Base-by-base conservation (phyloP, 805 yeast species). In the Candida ficus region DNA sequence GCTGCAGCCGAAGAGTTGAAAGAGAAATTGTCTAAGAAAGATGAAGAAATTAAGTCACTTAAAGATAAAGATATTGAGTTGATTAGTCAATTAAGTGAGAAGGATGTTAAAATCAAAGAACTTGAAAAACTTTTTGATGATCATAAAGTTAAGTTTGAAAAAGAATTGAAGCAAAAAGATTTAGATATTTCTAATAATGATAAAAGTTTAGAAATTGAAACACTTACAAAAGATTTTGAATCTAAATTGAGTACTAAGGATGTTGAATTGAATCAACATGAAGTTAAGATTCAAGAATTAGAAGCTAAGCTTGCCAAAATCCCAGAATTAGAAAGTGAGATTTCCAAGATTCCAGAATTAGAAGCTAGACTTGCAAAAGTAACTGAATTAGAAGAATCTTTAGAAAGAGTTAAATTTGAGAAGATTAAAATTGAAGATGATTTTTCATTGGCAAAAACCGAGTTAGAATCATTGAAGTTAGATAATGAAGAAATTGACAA, bases 381-480 rank as follows among this genome's bases (percentile, higher is more conserved):
- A 10, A 12, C 22, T 3, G 28, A 27, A 13, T 8, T 32, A 17
- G 29, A 28, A 29, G 17, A 17, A 13, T 22, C 25, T 7, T 8
- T 29, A 9, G 31, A 34, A 16, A n/a, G 7, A 10, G 10, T 35
- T 3, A 35, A 17, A 14, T 22, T 6, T 12, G 39, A 40, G 11
- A 40, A 40, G 30, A 18, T 29, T 7, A 19, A 22, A 28, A 25
- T 40, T 6, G 43, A 36, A 27, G 39, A 40, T 40, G 25, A 13
- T 14, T 12, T 34, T 9, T 33, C 37, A 2, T 22, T 39, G 16
- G 12, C 27, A 3, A 31, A 33, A 25, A 35, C 39, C 2, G 43
- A 39, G 11, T 10, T 39, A 18, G 32, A 29, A 6, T 26, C 29
- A 12, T 4, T 40, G 5, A 20, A 26, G n/a, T 14, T 19, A 17